Base-by-base conservation (phyloP, 805 yeast genomes). In the Pichia cephalocereana region DNA sequence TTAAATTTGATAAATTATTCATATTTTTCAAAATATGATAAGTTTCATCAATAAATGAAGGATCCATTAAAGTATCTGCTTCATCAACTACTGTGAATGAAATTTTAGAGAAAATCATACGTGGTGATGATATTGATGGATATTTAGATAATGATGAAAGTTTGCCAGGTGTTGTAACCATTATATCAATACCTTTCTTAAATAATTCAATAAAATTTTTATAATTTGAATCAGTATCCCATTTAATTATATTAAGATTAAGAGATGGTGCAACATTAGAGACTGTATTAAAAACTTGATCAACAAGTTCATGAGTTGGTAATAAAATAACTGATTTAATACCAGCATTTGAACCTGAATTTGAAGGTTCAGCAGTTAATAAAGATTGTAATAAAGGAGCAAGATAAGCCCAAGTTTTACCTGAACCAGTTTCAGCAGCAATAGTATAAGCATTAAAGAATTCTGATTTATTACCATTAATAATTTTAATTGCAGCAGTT, bases 371-470 rank as follows among this genome's bases (percentile, higher is more conserved):
- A 71, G 76, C 79, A 49, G 82, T 80, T 51, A 79, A 76, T 53
- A 90, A 64, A 53, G 77, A 79, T 43, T 87, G 83, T 38, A 90
- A 53, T 36, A 91, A 53, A 0, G 96, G 90, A 0, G 85, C 79
- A 51, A 93, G 61, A 59, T 90, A 91, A 0, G 97, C 89, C 81
- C 96, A 80, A 0, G 99, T 91, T 61, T 91, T 91, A 9, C 99
- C 99, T 0, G 96, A 84, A 0, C 99, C 99, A 0, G 99, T 91
- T 62, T 93, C 98, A 3, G 97, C 96, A 0, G 98, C 97, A 47
- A 91, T 65, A 2, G 93, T 79, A 69, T 79, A 87, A 0, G 82
- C 75, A 54, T 80, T 79, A 44, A 80, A 57, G 50, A 71, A 67
- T 8, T 62, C 64, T 19, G 51, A 55, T 23, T 69, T 61, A 40